Evolutionary conservation across 1,284 basidiomycete species (phyloP), one percentile per base, ranked within the genome.

Genomic region (Caloboletus inedulis): DNA sequence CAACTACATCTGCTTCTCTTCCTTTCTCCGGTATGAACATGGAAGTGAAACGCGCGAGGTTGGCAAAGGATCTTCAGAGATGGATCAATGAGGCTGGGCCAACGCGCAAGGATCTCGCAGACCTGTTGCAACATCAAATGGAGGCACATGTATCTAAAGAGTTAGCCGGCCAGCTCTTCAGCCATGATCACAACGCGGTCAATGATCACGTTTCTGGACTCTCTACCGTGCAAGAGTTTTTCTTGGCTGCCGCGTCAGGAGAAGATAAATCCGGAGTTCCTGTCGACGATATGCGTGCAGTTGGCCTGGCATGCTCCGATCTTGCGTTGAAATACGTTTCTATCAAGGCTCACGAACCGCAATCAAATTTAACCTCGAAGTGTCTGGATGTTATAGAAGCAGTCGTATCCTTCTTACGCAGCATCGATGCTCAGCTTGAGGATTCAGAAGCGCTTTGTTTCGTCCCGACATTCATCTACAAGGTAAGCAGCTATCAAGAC

Each of bases 121-220:
- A 98, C 43, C 74, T 87, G 13, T 76, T 99, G 35, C 89, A 94
- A 57, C 81, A 81, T 58, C 97, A 99, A 69, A 97, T 98, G 90
- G 94, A 97, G 61, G 79, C 85, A 1, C 81, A 91, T 62, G 78
- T 83, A 13, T 88, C 89, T 12, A 85, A 86, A 53, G 89, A 93
- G 7, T 73, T 98, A 4, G 69, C 89, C n/a, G 73, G 80, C 6
- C 82, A 84, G 34, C 77, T 99, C 41, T 99, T 99, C 76, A 97
- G 94, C 66, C 92, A 91, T 59, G 96, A 98, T 65, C 96, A 99
- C 70, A 91, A 90, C 59, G 92, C 94, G 2, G 89, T 99, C 60
- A 95, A 94, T 63, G 97, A 99, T 67, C 89, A 90, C 63, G 81
- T 98, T 53, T 77, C 80, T 23, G 97, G 89, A 0, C 73, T 99